Conservation (phyloP, 2,329 filamentous ascomycete genomes). For the Bipolaris sorokiniana region DNA sequence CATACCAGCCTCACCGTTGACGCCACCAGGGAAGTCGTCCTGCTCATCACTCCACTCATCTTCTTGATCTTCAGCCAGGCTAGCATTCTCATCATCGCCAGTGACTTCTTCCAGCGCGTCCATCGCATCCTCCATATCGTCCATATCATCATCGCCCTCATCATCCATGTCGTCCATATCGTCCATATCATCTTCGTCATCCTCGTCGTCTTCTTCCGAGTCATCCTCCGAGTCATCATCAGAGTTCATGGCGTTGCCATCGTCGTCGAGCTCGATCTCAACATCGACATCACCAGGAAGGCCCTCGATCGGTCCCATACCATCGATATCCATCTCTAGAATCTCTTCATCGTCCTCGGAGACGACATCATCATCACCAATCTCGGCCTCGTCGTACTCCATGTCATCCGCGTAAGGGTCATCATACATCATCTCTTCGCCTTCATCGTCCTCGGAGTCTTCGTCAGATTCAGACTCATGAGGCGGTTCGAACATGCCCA, state of each 20-base stretch:
- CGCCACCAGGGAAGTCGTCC: constrained; percentile 51
- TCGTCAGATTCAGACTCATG: constrained; percentile 82
- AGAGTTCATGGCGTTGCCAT: constrained; percentile 63
- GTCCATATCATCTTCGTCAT: constrained; percentile 51
- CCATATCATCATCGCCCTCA: constrained; percentile 36
- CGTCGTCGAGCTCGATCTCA: constrained; percentile 82
- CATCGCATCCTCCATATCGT: constrained; percentile 50
- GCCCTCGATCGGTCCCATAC: constrained; percentile 75
- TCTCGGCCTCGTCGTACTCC: constrained; percentile 81
- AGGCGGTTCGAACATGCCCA: constrained; percentile 90
- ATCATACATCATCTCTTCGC: constrained; percentile 78
- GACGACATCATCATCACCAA: constrained; percentile 72
- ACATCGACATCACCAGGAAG: constrained; percentile 72
- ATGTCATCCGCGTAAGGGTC: constrained; percentile 90
- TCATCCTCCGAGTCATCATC: constrained; percentile 63
- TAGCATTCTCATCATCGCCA: constrained; percentile 56
- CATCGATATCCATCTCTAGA: constrained; percentile 79
- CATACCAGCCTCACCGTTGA: constrained; percentile 61
- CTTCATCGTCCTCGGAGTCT: constrained; percentile 64
- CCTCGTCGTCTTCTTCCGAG: constrained; percentile 61
- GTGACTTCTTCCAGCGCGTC: constrained; percentile 52
- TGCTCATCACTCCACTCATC: constrained; percentile 56
- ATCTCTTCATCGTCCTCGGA: constrained; percentile 88
- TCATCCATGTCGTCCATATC: constrained; percentile 55
- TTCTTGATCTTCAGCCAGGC: constrained; percentile 50